These are phyloP conservation scores for Fusarium burgessii DNA, from an alignment of 2,329 filamentous ascomycete species.

Conservation along the genomic window DNA sequence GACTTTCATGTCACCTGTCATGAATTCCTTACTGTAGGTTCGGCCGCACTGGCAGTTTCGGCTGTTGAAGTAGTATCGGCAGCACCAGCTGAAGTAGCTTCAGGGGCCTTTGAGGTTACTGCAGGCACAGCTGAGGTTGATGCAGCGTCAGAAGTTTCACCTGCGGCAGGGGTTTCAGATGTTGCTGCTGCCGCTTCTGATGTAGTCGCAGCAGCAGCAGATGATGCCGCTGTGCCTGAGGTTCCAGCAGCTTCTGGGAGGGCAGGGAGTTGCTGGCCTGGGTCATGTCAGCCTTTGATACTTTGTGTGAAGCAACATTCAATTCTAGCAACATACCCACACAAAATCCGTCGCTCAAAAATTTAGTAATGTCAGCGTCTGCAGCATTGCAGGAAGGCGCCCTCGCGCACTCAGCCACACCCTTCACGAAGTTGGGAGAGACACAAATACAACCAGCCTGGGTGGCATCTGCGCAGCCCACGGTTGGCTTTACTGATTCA, in stretches of 20 bases:
- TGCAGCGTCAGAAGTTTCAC: slow-evolving; percentile 11
- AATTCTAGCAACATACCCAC: slow-evolving; percentile 31
- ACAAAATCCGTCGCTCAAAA: slow-evolving; percentile 41
- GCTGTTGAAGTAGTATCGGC: not conserved
- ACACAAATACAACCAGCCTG: slow-evolving; percentile 57
- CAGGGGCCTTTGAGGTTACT: slow-evolving; percentile 12
- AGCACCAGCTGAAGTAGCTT: slow-evolving; percentile 10
- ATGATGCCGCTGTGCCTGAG: slow-evolving; percentile 15
- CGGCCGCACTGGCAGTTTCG: not conserved
- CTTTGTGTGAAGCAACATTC: not conserved
- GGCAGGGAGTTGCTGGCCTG: slow-evolving; percentile 27
- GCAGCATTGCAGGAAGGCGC: slow-evolving; percentile 41
- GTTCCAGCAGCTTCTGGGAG: slow-evolving; percentile 20
- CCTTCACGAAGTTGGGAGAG: slow-evolving; percentile 50
- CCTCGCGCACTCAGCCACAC: slow-evolving; percentile 57
- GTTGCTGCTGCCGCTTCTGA: slow-evolving; percentile 16
- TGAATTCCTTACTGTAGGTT: slow-evolving; percentile 34
- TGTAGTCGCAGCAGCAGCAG: slow-evolving; percentile 13
- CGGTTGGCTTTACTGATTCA: slow-evolving; percentile 20
- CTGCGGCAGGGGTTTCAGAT: slow-evolving; percentile 14
- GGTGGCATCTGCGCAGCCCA: slow-evolving; percentile 46
- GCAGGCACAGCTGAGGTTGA: slow-evolving; percentile 14
- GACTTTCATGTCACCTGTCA: not conserved
- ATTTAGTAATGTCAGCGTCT: slow-evolving; percentile 34
- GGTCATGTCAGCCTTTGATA: slow-evolving; percentile 12